Conservation (phyloP, 306 rosid species). For the Argentina anserina region DNA sequence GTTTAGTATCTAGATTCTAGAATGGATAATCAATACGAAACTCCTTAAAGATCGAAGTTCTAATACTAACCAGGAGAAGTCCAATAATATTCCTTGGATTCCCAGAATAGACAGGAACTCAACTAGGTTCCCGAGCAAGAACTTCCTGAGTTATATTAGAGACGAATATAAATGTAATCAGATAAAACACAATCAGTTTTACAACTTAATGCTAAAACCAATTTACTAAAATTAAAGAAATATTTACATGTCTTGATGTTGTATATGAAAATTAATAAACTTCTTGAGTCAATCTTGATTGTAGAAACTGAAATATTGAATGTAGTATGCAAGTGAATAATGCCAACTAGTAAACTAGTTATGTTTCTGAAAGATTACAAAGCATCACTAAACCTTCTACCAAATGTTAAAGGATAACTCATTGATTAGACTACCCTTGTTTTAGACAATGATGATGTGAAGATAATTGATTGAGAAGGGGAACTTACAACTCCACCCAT, state of each 20-base stretch:
- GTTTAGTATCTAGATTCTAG: constrained; percentile 8
- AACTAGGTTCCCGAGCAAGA: constrained; percentile 96
- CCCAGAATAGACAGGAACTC: constrained; percentile 95
- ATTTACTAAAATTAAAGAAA: not conserved
- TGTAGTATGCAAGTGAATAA: not conserved
- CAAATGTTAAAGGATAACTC: not conserved
- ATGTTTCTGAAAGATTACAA: not conserved
- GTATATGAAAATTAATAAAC: not conserved
- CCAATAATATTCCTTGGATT: constrained; percentile 86
- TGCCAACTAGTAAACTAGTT: not conserved
- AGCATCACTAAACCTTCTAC: not conserved
- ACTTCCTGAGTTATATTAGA: constrained; percentile 56
- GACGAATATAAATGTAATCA: constrained; percentile 1
- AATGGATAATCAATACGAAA: not conserved
- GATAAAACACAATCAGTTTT: not conserved
- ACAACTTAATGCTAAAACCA: constrained; percentile 7
- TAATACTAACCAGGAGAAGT: constrained; percentile 64
- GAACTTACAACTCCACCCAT: constrained; percentile 80
- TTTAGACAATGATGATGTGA: not conserved
- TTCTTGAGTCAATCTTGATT: not conserved
- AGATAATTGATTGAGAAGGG: not conserved
- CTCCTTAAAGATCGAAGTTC: too few relatives aligned
- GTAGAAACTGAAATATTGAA: not conserved
- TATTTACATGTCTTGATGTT: not conserved
- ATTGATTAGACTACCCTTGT: not conserved